Evolutionary conservation across 352 stramenopile genomes (phyloP).

Genomic region (Globisporangium emineosum): DNA sequence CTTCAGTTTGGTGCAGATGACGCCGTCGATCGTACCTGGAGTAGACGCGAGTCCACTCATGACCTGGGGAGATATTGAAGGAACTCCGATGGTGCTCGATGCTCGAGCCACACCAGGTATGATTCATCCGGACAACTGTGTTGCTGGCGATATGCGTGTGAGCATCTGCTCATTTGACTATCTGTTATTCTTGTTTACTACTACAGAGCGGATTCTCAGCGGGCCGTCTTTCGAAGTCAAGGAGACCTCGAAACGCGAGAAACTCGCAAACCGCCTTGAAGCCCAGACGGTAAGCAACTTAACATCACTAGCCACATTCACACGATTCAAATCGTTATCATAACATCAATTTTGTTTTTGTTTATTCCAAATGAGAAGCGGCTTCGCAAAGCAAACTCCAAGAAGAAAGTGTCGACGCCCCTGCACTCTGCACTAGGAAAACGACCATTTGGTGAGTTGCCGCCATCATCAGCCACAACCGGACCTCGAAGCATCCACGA

Average conservation of each 20-base stretch:
- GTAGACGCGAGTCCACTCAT: slow-evolving; percentile 76
- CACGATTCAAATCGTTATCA: too few relatives aligned
- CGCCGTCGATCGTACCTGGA: slow-evolving; percentile 64
- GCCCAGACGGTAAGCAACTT: slow-evolving; percentile 38
- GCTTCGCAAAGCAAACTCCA: slow-evolving; percentile 21
- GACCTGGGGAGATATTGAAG: slow-evolving; percentile 86
- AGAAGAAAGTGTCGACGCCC: slow-evolving; percentile 7
- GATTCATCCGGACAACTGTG: not conserved
- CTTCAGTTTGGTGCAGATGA: slow-evolving; percentile 72
- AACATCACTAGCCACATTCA: not conserved
- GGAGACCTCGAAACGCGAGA: slow-evolving; percentile 57
- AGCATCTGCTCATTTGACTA: not conserved
- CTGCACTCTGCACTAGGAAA: slow-evolving; percentile 28
- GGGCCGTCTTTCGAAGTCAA: slow-evolving; percentile 64
- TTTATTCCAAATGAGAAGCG: slow-evolving; percentile 18
- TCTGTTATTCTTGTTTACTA: slow-evolving; percentile 1
- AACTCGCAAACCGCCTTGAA: slow-evolving; percentile 61
- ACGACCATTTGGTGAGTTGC: slow-evolving; percentile 21
- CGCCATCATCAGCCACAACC: slow-evolving; percentile 20
- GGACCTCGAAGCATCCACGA: slow-evolving; percentile 36
- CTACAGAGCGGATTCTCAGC: slow-evolving; percentile 33
- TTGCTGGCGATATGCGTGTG: not conserved
- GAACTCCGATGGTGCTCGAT: slow-evolving; percentile 62
- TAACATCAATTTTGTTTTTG: not conserved
- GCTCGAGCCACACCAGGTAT: slow-evolving; percentile 38